These are phyloP conservation scores for Lactarius deliciosus DNA, from an alignment of 768 basidiomycete species.

Conservation along the genomic window DNA sequence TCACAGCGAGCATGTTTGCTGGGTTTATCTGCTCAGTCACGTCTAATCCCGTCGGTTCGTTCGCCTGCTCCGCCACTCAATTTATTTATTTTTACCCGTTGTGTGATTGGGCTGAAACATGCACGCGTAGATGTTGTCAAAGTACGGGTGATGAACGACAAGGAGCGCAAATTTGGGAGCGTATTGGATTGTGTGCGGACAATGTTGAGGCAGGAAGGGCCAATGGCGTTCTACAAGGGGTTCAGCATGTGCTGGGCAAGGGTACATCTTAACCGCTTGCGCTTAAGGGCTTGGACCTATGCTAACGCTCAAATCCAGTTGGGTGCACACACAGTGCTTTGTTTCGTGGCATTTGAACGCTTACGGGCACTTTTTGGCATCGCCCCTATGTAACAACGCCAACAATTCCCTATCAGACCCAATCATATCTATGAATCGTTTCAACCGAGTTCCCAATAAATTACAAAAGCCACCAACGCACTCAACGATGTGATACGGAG, in stretches of 20 bases:
- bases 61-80: background rate
- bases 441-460: conserved; percentile 7
- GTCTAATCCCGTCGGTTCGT: conserved; percentile 39
- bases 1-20: conserved; percentile 38
- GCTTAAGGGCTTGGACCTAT: background rate
- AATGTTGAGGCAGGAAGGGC: conserved; percentile 37
- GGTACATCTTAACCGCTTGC: conserved; percentile 30
- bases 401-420: background rate
- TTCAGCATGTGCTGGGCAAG: conserved; percentile 44
- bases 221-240: conserved; percentile 40
- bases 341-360: conserved; percentile 39
- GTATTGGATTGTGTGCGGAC: conserved; percentile 36
- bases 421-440: background rate
- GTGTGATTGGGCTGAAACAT: background rate
- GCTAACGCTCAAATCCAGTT: conserved; percentile 31
- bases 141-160: conserved; percentile 42
- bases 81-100: background rate
- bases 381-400: conserved; percentile 34
- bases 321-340: conserved; percentile 39
- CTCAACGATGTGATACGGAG: background rate
- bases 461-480: conserved; percentile 18
- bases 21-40: conserved; percentile 41
- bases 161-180: conserved; percentile 34
- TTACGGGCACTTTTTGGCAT: conserved; percentile 36
- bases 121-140: conserved; percentile 37